Evolutionary conservation across 306 rosid genomes (phyloP), one percentile per base, ranked within the genome.

Genomic region (Citrullus colocynthis): DNA sequence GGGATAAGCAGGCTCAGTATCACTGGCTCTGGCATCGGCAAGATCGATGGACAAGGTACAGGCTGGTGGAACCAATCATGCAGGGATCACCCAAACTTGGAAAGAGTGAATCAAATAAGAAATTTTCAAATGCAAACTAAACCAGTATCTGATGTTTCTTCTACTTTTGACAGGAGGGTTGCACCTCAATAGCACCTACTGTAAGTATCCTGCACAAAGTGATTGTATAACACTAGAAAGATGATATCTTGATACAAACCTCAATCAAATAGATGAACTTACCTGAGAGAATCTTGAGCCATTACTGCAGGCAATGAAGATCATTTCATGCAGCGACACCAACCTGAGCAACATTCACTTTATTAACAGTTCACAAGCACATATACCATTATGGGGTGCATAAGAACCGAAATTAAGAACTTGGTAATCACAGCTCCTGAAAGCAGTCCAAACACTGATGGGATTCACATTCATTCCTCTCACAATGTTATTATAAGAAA

Each of bases 61-160:
- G 63, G 75, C 41, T 86, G 86, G 88, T 86, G 88, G 88, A 61
- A 44, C 61, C 86, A 86, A 36, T 83, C 86, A n/a, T 86, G 86
- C 81, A 83, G 67, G 42, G 18, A 83, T 73, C 85, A 83, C 42
- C 84, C 86, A 10, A 15, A 17, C 51, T 34, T 83, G 86, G 88
- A 80, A 78, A 74, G 20, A 74, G 20, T 62, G 17, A 65, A 65
- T 60, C 37, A 60, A 39, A 60, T 11, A 13, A 13, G 39, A 60
- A 1, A 60, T 12, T 30, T 28, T 24, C 66, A 24, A 28, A 28
- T 60, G 66, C 66, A 60, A 24, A 60, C 30, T 48, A 48, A 60
- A 14, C 12, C 18, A 34, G 13, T 32, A 41, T 24, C 32, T 75
- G 2, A 59, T 55, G 42, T 11, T 41, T 18, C 48, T 18, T 65